A percentile compares a stretch with the other conserved stretches of the same genome.
Evolutionary conservation across 2,329 filamentous ascomycete genomes (phyloP).

Genomic region (Verticillium nubilum): DNA sequence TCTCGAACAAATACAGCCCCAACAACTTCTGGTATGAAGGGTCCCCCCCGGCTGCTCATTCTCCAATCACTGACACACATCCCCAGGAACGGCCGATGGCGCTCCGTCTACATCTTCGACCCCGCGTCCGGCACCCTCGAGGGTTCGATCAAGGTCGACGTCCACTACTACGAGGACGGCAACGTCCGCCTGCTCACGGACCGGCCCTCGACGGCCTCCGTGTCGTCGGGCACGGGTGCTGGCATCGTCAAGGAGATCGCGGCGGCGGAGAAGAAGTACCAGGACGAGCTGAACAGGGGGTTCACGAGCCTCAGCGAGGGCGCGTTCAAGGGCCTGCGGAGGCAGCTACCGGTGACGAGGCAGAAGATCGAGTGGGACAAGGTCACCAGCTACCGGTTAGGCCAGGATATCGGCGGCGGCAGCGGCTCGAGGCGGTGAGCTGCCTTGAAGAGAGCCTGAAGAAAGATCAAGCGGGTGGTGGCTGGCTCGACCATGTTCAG

Average conservation of each 20-base stretch:
- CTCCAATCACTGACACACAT: background rate
- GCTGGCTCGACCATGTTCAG: background rate
- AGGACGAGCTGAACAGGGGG: constrained; percentile 89
- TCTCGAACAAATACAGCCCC: constrained; percentile 95
- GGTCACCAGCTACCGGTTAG: constrained; percentile 84
- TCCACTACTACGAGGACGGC: constrained; percentile 99
- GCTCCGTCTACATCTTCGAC: constrained; percentile 76
- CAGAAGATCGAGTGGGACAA: constrained; percentile 99
- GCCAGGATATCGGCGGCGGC: constrained; percentile 72
- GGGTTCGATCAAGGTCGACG: constrained; percentile 84
- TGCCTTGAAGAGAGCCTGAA: background rate
- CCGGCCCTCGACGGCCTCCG: constrained; percentile 62
- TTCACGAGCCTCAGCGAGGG: constrained; percentile 88
- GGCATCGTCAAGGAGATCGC: constrained; percentile 76
- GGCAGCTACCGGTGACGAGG: constrained; percentile 91
- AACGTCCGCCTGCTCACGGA: constrained; percentile 92
- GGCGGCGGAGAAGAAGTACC: constrained; percentile 80
- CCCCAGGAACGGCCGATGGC: constrained; percentile 91
- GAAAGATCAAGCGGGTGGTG: background rate
- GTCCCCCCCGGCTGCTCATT: background rate
- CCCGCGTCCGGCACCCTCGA: constrained; percentile 63
- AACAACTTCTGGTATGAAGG: constrained; percentile 83
- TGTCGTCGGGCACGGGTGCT: constrained; percentile 58
- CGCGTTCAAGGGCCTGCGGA: constrained; percentile 85
- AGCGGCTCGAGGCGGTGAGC: constrained; percentile 52